A percentile compares a stretch with the other conserved stretches of the same genome.
These are phyloP conservation scores for Blastosporella zonata DNA, from an alignment of 1,284 basidiomycete genomes.

Conservation along the genomic window DNA sequence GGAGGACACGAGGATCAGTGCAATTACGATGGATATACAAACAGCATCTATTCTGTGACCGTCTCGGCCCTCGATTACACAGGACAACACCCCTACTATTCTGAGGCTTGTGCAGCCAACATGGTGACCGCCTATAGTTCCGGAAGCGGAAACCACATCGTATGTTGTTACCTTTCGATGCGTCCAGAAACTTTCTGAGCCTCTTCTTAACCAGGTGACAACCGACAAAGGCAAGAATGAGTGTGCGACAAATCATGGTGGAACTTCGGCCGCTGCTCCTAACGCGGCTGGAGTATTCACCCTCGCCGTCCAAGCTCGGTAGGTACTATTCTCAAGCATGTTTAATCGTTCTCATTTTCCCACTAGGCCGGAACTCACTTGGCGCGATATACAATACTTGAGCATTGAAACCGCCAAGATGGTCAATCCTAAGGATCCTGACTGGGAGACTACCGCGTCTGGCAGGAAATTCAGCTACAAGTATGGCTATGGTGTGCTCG, in stretches of 20 bases:
- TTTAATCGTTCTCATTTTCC: neutral
- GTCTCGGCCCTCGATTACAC: slow-evolving; percentile 91
- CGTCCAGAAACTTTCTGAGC: slow-evolving; percentile 1
- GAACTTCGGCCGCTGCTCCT: slow-evolving; percentile 98
- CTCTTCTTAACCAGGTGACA: slow-evolving; percentile 65
- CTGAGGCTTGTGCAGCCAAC: slow-evolving; percentile 95
- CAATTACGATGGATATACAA: slow-evolving; percentile 99
- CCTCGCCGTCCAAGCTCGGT: slow-evolving; percentile 83
- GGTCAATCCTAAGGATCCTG: slow-evolving; percentile 88
- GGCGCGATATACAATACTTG: slow-evolving; percentile 96
- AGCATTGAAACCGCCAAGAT: slow-evolving; percentile 76
- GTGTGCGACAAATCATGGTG: slow-evolving; percentile 87
- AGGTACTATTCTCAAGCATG: slow-evolving; percentile 20
- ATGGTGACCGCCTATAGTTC: slow-evolving; percentile 96
- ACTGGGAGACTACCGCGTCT: slow-evolving; percentile 86
- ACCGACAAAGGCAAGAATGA: slow-evolving; percentile 88
- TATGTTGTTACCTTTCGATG: slow-evolving; percentile 39
- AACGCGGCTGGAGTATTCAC: slow-evolving; percentile 91
- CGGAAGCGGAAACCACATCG: slow-evolving; percentile 90
- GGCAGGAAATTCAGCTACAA: slow-evolving; percentile 93
- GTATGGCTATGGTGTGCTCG: slow-evolving; percentile 91
- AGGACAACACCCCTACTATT: slow-evolving; percentile 94
- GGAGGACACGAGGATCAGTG: slow-evolving; percentile 92
- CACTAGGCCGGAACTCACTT: slow-evolving; percentile 84
- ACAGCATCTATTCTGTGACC: slow-evolving; percentile 95